Base-by-base conservation (phyloP, 139 green algal genomes). In the Auxenochlorella pyrenoidosa region DNA sequence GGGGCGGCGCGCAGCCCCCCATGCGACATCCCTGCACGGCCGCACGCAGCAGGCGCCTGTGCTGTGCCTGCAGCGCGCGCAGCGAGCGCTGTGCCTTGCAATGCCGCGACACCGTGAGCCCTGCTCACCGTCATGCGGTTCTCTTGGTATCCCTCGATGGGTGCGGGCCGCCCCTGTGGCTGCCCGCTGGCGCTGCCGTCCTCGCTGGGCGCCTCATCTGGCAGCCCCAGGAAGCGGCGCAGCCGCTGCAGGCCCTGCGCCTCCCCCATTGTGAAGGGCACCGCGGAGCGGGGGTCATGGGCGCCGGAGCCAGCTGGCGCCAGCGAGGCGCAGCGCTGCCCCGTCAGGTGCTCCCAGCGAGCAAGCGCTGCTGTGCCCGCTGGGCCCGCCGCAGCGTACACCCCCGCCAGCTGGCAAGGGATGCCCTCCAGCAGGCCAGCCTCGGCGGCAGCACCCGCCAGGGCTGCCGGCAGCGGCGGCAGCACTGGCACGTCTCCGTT, bases 121-220 rank as follows among this genome's bases (percentile, higher is more conserved):
- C 47, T 54, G 47, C 47, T 73, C 47, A 84, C 77, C 77, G 54
- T 38, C 88, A 89, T 88, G 79, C 85, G 84, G 36, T 16, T 73
- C 19, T 85, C 73, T 12, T 83, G 44, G 71, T 89, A 88, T 32
- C 26, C 54, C 12, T 43, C 38, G 0, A 92, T 79, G 24, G 86
- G 86, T 2, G 83, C n/a, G 18, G 80, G 54, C 60, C 79, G 34
- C 34, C 51, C 75, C 41, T 40, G 28, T 21, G 32, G n/a, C 76
- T 75, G 71, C 63, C 30, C 70, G 21, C 79, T 30, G 34, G 34
- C 54, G 60, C 36, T 15, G 40, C 60, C 40, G 54, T 24, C 63
- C 4, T 78, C 87, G 5, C n/a, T 3, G 18, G 54, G 47, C 6
- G 8, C 47, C 47, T 54, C 5, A 1, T 19, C 47, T 10, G 38